Evolutionary conservation across 345 rosid species (phyloP).

Genomic region (Bruguiera sexangula): DNA sequence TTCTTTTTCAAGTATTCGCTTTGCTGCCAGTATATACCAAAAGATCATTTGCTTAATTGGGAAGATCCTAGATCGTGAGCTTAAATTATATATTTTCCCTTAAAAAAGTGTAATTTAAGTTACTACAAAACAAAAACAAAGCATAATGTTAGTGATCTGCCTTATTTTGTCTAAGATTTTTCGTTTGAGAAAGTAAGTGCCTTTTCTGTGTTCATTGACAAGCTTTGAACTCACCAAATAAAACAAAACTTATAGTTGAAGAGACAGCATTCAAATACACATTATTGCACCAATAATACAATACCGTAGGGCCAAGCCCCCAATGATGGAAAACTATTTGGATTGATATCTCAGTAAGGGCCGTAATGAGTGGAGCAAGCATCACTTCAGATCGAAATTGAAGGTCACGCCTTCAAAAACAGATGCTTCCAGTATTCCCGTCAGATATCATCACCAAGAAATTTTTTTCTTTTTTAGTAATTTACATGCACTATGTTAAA

Average conservation of each 20-base stretch:
- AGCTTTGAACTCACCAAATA: not conserved
- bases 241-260: not conserved
- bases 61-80: not conserved
- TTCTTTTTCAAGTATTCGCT: not conserved
- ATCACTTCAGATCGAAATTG: too few relatives aligned
- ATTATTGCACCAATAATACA: not conserved
- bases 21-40: not conserved
- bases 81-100: not conserved
- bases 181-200: too few relatives aligned
- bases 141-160: not conserved
- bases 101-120: not conserved
- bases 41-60: not conserved
- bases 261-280: not conserved
- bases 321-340: not conserved
- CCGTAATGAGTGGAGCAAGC: too few relatives aligned
- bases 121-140: not conserved
- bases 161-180: slow-evolving; percentile 1
- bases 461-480: too few relatives aligned
- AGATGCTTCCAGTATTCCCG: too few relatives aligned
- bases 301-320: not conserved
- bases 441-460: too few relatives aligned
- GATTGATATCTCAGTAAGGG: not conserved
- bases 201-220: not conserved
- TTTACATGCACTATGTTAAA: too few relatives aligned
- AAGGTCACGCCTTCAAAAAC: too few relatives aligned